Base-by-base conservation (phyloP, 192 early-diverging fungal species). In the Coemansia sp. region DNA sequence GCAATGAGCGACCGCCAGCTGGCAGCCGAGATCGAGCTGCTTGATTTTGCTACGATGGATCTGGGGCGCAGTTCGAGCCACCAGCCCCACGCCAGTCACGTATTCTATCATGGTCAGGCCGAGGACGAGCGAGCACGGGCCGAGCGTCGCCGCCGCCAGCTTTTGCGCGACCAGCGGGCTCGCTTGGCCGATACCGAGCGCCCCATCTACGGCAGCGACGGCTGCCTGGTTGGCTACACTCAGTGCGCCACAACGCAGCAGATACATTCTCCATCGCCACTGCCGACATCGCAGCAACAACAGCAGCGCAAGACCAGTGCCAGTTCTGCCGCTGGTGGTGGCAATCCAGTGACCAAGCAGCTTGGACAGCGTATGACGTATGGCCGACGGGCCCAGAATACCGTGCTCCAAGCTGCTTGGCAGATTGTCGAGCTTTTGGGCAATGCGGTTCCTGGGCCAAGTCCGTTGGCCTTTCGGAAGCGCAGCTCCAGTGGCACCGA, bases 11-110 rank as follows among this genome's bases (percentile, higher is more conserved):
- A 58, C n/a, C 52, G 60, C 54, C 77, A 71, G 54, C 68, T 80
- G 53, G 77, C 77, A 5, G 67, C 67, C 23, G 77, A 80, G 65
- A 67, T 80, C 26, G 77, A 80, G 65, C 51, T 59, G 27, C 68
- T 74, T 28, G 77, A 80, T 27, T 59, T 80, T 56, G 71, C 77
- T 21, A 74, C 71, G 14, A 80, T 80, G 77, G 77, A 80, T 26
- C 58, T 80, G 48, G 77, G 77, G 18, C 77, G 68, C 54, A 55
- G 70, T 30, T 26, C 24, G 30, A 28, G 41, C 49, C 30, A 12
- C 34, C 75, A 68, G 61, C 62, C 64, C 38, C 77, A 80, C n/a
- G 77, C 62, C 26, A 64, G 49, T 41, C 71, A 80, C 55, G 71
- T 80, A 23, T 80, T 80, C 50, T 80, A 80, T 68, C 77, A 80